Percentiles rank a stretch among this genome's conserved stretches.
Evolutionary conservation across 768 basidiomycete genomes (phyloP).

Genomic region (Kwoniella mangroviensis): DNA sequence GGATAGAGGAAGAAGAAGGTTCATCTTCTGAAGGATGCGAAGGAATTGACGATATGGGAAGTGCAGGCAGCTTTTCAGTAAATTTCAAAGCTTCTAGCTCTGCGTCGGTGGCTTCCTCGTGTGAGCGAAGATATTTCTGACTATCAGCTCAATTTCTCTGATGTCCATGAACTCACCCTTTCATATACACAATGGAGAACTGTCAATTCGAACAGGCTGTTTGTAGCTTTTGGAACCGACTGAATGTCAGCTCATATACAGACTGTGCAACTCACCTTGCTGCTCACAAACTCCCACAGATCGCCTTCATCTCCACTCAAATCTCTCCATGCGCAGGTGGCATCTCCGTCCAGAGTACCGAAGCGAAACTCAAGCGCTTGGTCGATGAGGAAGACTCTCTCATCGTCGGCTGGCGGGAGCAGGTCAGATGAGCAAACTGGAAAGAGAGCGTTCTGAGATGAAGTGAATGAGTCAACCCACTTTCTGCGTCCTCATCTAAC

Average conservation of each 20-base stretch:
- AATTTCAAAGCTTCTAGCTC: constrained; percentile 76
- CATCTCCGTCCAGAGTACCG: constrained; percentile 70
- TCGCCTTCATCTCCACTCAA: constrained; percentile 86
- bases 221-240: constrained; percentile 72
- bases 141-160: background rate
- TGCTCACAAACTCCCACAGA: constrained; percentile 83
- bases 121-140: constrained; percentile 76
- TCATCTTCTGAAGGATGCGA: constrained; percentile 15
- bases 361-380: constrained; percentile 85
- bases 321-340: constrained; percentile 89
- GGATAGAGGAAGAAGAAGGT: constrained; percentile 19
- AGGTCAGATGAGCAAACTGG: too few relatives aligned
- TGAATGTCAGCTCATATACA: constrained; percentile 23
- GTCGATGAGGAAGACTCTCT: constrained; percentile 87
- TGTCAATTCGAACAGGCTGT: constrained; percentile 87
- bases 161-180: constrained; percentile 47
- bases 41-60: background rate
- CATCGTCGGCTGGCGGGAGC: constrained; percentile 76
- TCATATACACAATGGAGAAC: constrained; percentile 98
- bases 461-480: constrained; percentile 35
- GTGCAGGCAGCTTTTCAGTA: constrained; percentile 55
- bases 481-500: constrained; percentile 78
- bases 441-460: too few relatives aligned
- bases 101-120: constrained; percentile 69
- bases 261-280: constrained; percentile 34